Base-by-base conservation (phyloP, 2,329 filamentous ascomycete species). In the Diaporthe sp. region DNA sequence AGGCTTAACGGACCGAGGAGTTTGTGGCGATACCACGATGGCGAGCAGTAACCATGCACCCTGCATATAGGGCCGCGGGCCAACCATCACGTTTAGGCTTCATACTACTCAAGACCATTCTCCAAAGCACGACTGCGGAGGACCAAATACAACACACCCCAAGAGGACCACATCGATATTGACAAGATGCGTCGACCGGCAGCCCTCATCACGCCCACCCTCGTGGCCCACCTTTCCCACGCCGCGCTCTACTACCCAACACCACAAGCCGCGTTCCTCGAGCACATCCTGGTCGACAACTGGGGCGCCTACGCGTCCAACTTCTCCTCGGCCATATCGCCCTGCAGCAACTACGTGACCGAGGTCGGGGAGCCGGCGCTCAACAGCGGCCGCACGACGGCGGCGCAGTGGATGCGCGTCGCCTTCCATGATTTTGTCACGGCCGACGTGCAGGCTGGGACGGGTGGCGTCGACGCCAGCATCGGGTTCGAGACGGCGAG, bases 391-490 rank as follows among this genome's bases (percentile, higher is more conserved):
- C 53, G 68, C 10, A 70, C 53, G 32, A 71, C 68, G n/a, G 68
- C 68, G 12, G 53, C 68, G 30, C 68, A 81, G 66, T 81, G 79
- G 79, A 65, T 81, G 35, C 77, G 79, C 0, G 78, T 80, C 19
- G 77, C 75, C 4, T 81, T 80, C 69, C 80, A 81, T 51, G 79
- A 81, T 73, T 79, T 81, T 59, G 75, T 77, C 35, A 81, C 78
- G 3, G 77, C 77, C n/a, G 76, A 81, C 56, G 73, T 79, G 1
- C 66, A 35, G 1, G 77, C 77, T 4, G 79, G 79, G 5, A 80
- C 79, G 2, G 79, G 80, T 10, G 80, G 80, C 2, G 13, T 81
- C n/a, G 80, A 81, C 51, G 79, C 79, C 3, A 80, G 78, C 59
- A 80, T 80, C 51, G 78, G 79, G 12, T 81, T 80, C 70, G 79